A percentile compares a stretch with the other conserved stretches of the same genome.
Conservation (phyloP, 805 yeast genomes). For the Yarrowia sp. region DNA sequence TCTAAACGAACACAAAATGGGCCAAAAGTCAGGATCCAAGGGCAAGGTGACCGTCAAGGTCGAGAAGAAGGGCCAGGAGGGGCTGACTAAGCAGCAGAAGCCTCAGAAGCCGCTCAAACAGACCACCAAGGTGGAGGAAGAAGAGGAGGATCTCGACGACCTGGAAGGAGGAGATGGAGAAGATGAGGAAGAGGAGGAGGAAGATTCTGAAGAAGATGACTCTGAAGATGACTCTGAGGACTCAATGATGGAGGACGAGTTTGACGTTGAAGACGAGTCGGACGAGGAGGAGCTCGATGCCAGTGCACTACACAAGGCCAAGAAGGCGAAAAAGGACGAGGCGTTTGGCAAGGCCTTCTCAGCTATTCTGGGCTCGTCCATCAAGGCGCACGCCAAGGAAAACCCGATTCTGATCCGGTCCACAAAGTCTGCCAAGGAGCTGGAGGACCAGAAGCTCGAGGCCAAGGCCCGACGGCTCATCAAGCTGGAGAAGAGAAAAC, state of each 20-base stretch:
- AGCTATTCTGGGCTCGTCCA: constrained; percentile 81
- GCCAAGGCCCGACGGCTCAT: constrained; percentile 78
- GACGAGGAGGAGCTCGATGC: constrained; percentile 40
- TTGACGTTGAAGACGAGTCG: constrained; percentile 27
- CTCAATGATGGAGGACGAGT: constrained; percentile 32
- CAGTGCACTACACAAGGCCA: constrained; percentile 48
- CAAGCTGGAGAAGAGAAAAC: constrained; percentile 71
- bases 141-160: constrained; percentile 40
- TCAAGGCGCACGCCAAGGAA: constrained; percentile 86
- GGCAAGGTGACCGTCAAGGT: constrained; percentile 14
- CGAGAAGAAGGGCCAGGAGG: constrained; percentile 3
- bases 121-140: not conserved
- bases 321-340: constrained; percentile 70
- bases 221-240: constrained; percentile 31
- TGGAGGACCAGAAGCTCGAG: constrained; percentile 83
- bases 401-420: constrained; percentile 91
- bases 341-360: constrained; percentile 82
- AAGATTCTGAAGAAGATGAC: constrained; percentile 36
- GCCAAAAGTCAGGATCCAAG: constrained; percentile 19
- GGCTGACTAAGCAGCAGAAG: not conserved
- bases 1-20: not conserved
- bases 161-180: constrained; percentile 21
- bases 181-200: constrained; percentile 31
- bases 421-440: constrained; percentile 71
- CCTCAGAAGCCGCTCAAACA: not conserved